Evolutionary conservation across 2,329 filamentous ascomycete species (phyloP), one percentile per base, ranked within the genome.

Genomic region (Colletotrichum musae): DNA sequence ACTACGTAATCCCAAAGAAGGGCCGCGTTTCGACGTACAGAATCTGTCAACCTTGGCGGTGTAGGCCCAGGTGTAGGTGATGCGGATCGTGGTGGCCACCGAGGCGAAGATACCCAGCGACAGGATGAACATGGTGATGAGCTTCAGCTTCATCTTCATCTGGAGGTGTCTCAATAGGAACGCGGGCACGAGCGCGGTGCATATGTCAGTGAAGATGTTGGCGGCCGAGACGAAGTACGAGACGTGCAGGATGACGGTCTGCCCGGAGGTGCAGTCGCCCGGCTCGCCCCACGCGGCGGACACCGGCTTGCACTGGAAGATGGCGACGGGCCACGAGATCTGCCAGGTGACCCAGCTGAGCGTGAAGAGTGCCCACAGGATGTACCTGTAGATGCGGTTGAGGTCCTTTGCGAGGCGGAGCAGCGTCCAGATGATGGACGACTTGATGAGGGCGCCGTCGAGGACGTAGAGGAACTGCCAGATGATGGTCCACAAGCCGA

Each of bases 61-160:
- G 41, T 74, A 74, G 3, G 72, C 72, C 57, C 57, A 67, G n/a
- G 71, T 66, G 47, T 72, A 74, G 16, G 68, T 64, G 5, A 74
- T 70, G 4, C 73, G 70, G n/a, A 72, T 70, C 2, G 60, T 72
- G 10, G 72, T 74, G 9, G 73, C 73, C 2, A 74, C 60, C 0
- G 73, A 74, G 16, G 72, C 68, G 9, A 48, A n/a, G n/a, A 48
- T 7, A 18, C 45, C 45, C n/a, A 48, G 45, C n/a, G 45, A 48
- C 9, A 48, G 45, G n/a, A 48, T 10, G 15, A 18, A 16, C n/a
- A n/a, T 48, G 45, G 18, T 48, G 18, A n/a, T n/a, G 16, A 21
- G 16, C 45, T 48, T 48, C 2, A 16, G 45, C n/a, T 18, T 48
- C 9, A 16, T 16, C 9, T 48, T 48, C 45, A 48, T 48, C 45